Base-by-base conservation (phyloP, 768 basidiomycete genomes). In the Boletus bicolor region DNA sequence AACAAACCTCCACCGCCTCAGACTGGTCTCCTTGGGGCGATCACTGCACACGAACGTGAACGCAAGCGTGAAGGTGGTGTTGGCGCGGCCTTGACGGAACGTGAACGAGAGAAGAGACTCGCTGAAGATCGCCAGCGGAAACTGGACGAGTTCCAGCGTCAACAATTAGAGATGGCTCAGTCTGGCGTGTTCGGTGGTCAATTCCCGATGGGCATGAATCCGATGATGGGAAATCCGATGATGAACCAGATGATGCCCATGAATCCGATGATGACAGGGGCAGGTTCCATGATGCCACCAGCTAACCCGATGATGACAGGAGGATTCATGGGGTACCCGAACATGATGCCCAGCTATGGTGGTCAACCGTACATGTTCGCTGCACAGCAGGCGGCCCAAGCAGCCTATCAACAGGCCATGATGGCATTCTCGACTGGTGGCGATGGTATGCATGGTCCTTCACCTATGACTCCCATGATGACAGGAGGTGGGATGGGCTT, bases 1-100 rank as follows among this genome's bases (percentile, higher is more conserved):
- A 84, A 86, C 66, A 96, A 96, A 68, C 93, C 95, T 0, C 93
- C 92, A 0, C 91, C 93, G 2, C 95, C 97, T 8, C 93, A 96
- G 73, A 92, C 90, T 42, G 97, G 97, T 38, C 80, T 98, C 42
- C 84, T 99, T 47, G 97, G 97, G 17, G 96, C 96, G 2, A 93
- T 98, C 64, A 93, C 93, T 42, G 91, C 89, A 9, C 93, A 97
- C 69, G 93, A 99, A 72, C 82, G 92, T 50, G 96, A 98, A 54
- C 80, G 93, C 57, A 93, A 96, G 67, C 86, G 93, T 30, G 94
- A 96, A 55, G 95, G 97, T 49, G 96, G 96, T 37, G 84, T 98
- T 17, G 97, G 96, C 49, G 94, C 95, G 26, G 83, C 93, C 2
- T 74, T 99, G 64, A 98, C 97, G 0, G 95, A 98, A 74, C 84